Percentiles rank a stretch among this genome's conserved stretches.
Evolutionary conservation across 371 early-diverging fungal species (phyloP).

Genomic region (Haplosporangium sp.): DNA sequence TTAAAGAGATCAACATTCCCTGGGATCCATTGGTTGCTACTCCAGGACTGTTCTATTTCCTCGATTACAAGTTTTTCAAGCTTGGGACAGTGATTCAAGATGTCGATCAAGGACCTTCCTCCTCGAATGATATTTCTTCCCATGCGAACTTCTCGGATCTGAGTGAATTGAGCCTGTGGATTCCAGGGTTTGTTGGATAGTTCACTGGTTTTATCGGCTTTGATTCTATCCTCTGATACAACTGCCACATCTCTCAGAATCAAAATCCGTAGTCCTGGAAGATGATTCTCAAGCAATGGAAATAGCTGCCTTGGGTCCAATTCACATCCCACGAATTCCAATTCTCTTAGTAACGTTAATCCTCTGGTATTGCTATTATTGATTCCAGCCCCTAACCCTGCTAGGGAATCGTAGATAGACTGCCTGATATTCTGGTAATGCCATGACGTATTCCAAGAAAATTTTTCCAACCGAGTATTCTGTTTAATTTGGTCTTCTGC

Average conservation of each 20-base stretch:
- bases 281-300: conserved; percentile 6
- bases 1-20: not conserved
- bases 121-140: not conserved
- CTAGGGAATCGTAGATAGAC: not conserved
- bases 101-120: not conserved
- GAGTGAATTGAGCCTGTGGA: not conserved
- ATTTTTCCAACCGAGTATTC: conserved; percentile 1
- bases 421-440: not conserved
- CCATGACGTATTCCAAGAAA: not conserved
- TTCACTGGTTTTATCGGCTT: not conserved
- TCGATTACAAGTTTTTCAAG: not conserved
- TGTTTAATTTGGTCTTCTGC: not conserved
- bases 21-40: not conserved
- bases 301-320: conserved; percentile 4
- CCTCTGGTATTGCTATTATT: not conserved
- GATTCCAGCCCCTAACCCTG: not conserved
- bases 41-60: not conserved
- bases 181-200: not conserved
- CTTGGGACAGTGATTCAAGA: conserved; percentile 6
- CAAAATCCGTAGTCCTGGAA: not conserved
- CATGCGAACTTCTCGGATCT: conserved; percentile 12
- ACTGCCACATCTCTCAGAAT: not conserved
- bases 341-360: not conserved
- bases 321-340: conserved; percentile 4
- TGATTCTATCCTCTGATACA: not conserved